A percentile compares a stretch with the other conserved stretches of the same genome.
Evolutionary conservation across 1,284 basidiomycete genomes (phyloP).

Genomic region (Prillingera fragicola): DNA sequence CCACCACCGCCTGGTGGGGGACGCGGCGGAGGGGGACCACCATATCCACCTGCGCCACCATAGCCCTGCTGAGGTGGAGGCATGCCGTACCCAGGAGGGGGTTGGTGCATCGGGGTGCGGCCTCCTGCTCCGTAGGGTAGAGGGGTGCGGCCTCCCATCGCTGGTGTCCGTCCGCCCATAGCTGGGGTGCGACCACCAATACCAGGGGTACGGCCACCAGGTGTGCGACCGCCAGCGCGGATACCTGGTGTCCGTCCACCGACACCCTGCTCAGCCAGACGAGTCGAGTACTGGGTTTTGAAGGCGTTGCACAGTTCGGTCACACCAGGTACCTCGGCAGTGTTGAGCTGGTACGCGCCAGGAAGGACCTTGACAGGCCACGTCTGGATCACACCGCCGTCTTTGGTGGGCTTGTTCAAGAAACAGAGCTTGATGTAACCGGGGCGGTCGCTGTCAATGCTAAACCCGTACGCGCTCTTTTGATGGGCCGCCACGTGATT

Average conservation of each 20-base stretch:
- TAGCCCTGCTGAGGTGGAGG: slow-evolving; percentile 10
- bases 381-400: slow-evolving; percentile 59
- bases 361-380: slow-evolving; percentile 89
- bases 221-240: slow-evolving; percentile 64
- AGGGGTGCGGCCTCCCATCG: slow-evolving; percentile 14
- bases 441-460: slow-evolving; percentile 79
- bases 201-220: slow-evolving; percentile 64
- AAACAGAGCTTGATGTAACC: slow-evolving; percentile 94
- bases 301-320: slow-evolving; percentile 91
- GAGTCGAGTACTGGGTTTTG: slow-evolving; percentile 65
- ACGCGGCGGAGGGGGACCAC: slow-evolving; percentile 4
- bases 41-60: slow-evolving; percentile 1
- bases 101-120: neutral
- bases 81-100: slow-evolving; percentile 13
- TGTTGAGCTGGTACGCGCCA: slow-evolving; percentile 82
- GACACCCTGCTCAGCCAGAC: slow-evolving; percentile 32
- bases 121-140: neutral
- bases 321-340: slow-evolving; percentile 80
- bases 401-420: slow-evolving; percentile 74
- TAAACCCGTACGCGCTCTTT: slow-evolving; percentile 93
- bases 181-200: slow-evolving; percentile 8
- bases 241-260: slow-evolving; percentile 72
- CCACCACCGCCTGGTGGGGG: slow-evolving; percentile 3
- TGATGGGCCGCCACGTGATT: slow-evolving; percentile 91
- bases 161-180: slow-evolving; percentile 24